These are phyloP conservation scores for Calophaca sinica DNA, from an alignment of 306 rosid genomes.

Conservation along the genomic window DNA sequence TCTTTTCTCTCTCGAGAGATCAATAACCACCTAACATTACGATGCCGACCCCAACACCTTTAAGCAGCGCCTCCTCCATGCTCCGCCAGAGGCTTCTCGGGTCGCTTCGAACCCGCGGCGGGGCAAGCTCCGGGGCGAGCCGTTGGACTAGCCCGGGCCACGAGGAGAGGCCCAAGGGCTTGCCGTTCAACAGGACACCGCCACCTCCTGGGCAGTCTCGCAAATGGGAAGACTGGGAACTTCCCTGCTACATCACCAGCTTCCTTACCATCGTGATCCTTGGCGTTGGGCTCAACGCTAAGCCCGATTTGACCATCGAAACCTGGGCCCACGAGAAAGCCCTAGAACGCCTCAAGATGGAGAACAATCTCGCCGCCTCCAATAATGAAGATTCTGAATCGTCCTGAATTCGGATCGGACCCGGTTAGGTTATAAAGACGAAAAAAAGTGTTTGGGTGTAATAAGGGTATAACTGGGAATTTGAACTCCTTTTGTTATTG, in stretches of 20 bases:
- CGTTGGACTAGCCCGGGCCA: conserved; percentile 89
- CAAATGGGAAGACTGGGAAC: conserved; percentile 99
- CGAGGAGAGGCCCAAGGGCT: conserved; percentile 87
- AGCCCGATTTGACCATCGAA: conserved; percentile 98
- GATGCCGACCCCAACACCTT: not conserved
- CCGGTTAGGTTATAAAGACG: conserved; percentile 15
- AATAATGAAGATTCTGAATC: conserved; percentile 48
- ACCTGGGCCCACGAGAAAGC: conserved; percentile 99
- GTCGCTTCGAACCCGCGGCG: conserved; percentile 77
- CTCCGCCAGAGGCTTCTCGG: conserved; percentile 78
- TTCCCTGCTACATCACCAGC: conserved; percentile 96
- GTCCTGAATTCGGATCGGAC: conserved; percentile 42
- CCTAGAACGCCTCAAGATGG: conserved; percentile 88
- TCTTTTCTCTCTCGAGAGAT: not conserved
- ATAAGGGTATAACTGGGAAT: conserved; percentile 41
- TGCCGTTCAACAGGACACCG: conserved; percentile 81
- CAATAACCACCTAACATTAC: not conserved
- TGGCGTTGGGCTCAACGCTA: conserved; percentile 98
- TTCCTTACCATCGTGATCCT: conserved; percentile 97
- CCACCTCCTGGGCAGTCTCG: conserved; percentile 80
- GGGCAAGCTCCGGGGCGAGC: conserved; percentile 64
- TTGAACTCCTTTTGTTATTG: conserved; percentile 25
- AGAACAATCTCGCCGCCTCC: conserved; percentile 48
- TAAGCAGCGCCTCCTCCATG: conserved; percentile 58
- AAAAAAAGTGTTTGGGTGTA: conserved; percentile 24